Percentiles rank a stretch among this genome's conserved stretches.
Conservation (phyloP, 177 flowering plant species). For the Tripterygium wilfordii region DNA sequence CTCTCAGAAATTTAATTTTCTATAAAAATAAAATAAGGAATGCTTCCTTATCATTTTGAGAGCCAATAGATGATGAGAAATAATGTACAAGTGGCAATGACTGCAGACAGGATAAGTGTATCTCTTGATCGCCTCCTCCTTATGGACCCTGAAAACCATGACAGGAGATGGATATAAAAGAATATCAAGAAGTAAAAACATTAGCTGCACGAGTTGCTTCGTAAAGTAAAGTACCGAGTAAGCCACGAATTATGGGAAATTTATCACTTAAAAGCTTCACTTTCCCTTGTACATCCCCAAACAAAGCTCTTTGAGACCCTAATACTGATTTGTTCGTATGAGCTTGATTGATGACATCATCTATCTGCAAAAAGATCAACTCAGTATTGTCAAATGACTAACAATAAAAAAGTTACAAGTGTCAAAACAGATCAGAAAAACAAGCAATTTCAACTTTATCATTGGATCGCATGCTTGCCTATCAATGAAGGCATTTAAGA, state of each 20-base stretch:
- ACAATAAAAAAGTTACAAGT: neutral
- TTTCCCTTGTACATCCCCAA: slow-evolving; percentile 97
- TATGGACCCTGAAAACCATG: slow-evolving; percentile 65
- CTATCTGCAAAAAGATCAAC: slow-evolving; percentile 50
- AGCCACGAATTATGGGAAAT: slow-evolving; percentile 88
- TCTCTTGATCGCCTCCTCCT: slow-evolving; percentile 81
- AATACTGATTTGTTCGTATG: slow-evolving; percentile 74
- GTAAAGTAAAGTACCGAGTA: slow-evolving; percentile 51
- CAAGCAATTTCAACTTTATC: neutral
- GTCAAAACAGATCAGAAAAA: neutral
- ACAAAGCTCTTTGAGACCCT: slow-evolving; percentile 73
- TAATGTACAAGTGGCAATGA: slow-evolving; percentile 93
- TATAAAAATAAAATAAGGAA: slow-evolving; percentile 2
- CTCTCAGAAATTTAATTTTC: neutral
- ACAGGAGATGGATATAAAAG: neutral
- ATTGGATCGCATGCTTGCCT: too few species aligned
- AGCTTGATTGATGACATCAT: slow-evolving; percentile 95
- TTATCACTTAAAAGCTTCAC: slow-evolving; percentile 79
- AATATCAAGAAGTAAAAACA: neutral
- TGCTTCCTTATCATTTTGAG: slow-evolving; percentile 57
- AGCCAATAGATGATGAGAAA: slow-evolving; percentile 98
- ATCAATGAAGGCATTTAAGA: too few species aligned
- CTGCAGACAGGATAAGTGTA: slow-evolving; percentile 86
- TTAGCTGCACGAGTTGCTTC: neutral
- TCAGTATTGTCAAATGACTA: neutral